Evolutionary conservation across 345 rosid genomes (phyloP).

Genomic region (Clarkia xantiana): DNA sequence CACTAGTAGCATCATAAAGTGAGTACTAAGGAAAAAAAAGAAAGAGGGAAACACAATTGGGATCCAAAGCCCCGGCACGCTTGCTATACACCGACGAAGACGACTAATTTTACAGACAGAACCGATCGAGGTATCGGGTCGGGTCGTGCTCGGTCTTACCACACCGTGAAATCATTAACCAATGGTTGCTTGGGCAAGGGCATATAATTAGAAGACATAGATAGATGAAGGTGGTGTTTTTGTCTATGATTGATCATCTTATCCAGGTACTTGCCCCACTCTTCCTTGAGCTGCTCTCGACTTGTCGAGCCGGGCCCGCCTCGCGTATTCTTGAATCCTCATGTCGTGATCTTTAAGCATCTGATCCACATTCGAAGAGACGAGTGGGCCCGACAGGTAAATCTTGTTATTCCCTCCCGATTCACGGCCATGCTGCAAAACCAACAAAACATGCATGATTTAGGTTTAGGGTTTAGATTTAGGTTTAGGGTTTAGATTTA

Average conservation of each 20-base stretch:
- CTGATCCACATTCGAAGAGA: constrained; percentile 62
- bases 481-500: background rate
- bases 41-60: no score
- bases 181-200: no score
- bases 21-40: no score
- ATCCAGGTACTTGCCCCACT: background rate
- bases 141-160: no score
- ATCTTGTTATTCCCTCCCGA: constrained; percentile 50
- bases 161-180: no score
- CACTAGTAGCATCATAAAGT: background rate
- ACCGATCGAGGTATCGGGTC: no score
- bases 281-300: constrained; percentile 16
- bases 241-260: background rate
- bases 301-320: constrained; percentile 31
- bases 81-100: no score
- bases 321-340: constrained; percentile 56
- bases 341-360: constrained; percentile 85
- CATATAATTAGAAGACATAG: background rate
- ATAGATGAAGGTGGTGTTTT: background rate
- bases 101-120: no score
- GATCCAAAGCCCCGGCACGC: no score
- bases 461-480: background rate
- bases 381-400: constrained; percentile 72
- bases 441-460: background rate
- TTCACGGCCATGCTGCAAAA: constrained; percentile 32